These are phyloP conservation scores for Rhododendron mucronatum DNA, from an alignment of 148 eudicot species.

Conservation along the genomic window DNA sequence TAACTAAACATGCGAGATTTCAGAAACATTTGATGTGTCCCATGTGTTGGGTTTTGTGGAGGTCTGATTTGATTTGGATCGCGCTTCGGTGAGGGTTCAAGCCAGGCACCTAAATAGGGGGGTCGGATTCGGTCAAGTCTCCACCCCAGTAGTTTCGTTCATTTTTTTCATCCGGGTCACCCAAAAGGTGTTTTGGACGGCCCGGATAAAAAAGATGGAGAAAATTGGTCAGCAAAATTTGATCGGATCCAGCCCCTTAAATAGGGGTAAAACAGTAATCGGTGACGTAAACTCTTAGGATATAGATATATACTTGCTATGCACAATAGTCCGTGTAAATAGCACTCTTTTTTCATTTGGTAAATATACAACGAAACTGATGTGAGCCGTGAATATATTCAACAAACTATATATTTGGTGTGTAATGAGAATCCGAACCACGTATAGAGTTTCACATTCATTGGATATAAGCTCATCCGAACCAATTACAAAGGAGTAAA, in stretches of 20 bases:
- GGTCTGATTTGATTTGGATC: background rate
- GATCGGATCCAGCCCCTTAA: too few relatives aligned
- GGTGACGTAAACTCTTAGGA: background rate
- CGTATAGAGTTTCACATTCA: background rate
- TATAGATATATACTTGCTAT: background rate
- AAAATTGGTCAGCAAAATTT: too few relatives aligned
- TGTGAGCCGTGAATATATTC: background rate
- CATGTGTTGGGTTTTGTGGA: background rate
- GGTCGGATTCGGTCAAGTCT: too few relatives aligned
- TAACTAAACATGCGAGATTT: background rate
- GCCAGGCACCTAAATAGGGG: too few relatives aligned
- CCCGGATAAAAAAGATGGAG: too few relatives aligned
- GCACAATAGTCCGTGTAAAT: too few relatives aligned
- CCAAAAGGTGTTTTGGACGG: too few relatives aligned
- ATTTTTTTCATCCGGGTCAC: too few relatives aligned
- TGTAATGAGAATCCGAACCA: background rate
- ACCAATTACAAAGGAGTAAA: background rate
- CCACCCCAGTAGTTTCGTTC: too few relatives aligned
- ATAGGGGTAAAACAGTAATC: too few relatives aligned
- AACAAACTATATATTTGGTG: background rate
- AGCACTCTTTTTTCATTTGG: background rate
- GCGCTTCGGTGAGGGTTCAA: background rate
- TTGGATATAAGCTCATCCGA: background rate
- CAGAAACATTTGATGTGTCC: background rate
- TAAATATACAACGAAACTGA: too few relatives aligned